Base-by-base conservation (phyloP, 1,284 basidiomycete species). In the Hypsizygus ulmarius region DNA sequence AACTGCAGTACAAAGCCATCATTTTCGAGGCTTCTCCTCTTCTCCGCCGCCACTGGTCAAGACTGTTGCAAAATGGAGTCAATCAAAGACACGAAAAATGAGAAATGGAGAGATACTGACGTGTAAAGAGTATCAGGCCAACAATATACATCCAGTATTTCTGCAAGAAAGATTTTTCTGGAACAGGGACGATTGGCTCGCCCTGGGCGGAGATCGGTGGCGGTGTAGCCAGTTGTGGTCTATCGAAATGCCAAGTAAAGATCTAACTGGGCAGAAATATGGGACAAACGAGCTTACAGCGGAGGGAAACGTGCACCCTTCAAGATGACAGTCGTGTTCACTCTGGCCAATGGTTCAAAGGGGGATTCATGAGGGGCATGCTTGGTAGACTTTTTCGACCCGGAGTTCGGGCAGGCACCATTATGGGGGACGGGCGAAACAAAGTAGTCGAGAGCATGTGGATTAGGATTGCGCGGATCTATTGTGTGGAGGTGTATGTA, bases 111-210 rank as follows among this genome's bases (percentile, higher is more conserved):
- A 32, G 46, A 5, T 19, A 77, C 83, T 64, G 57, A 87, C 87
- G 50, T 29, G 86, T 60, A 25, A 78, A 74, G 29, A 85, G 67
- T 12, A 92, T 65, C 25, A 77, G 65, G 2, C 81, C 74, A 27
- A 77, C 70, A 41, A 91, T 79, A 59, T 92, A 91, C 65, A 93
- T 64, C 90, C 92, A 93, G 67, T 94, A 93, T 66, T 93, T 94
- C 62, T 91, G 86, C 30, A 93, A 52, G 66, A 93, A 91, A 7
- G 79, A 71, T 68, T 93, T 88, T 63, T 91, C 90, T 1, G 77
- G 76, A 18, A 71, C 66, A 0, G 84, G 79, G 45, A 73, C 65
- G 19, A 84, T 72, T 15, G 80, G 77, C 58, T 82, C 74, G 45
- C 91, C 90, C 63, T 80, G 75, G 27, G 75, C 69, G 15, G 79